Conservation (phyloP, 805 yeast species). For the Pichia scutulata region DNA sequence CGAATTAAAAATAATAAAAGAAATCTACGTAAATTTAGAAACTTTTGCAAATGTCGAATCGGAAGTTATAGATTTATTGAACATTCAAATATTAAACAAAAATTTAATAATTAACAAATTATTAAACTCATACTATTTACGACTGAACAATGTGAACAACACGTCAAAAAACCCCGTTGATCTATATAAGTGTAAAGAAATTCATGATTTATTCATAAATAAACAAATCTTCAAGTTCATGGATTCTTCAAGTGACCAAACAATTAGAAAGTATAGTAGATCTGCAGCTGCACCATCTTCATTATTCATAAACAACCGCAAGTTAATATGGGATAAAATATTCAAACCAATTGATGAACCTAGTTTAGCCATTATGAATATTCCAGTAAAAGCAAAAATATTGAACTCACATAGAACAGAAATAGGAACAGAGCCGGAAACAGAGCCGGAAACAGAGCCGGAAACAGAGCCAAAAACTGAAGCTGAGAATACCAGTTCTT, state of each 20-base stretch:
- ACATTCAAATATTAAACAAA: slow-evolving; percentile 1
- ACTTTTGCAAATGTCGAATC: neutral
- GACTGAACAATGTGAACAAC: neutral
- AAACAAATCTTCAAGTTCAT: neutral
- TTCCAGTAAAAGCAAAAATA: neutral
- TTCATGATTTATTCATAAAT: neutral
- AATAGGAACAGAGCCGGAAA: neutral
- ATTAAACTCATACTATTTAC: slow-evolving; percentile 1
- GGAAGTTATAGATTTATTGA: neutral
- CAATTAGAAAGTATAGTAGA: neutral
- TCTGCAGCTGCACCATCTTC: neutral
- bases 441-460: neutral
- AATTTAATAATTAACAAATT: slow-evolving; percentile 2
- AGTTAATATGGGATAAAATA: neutral
- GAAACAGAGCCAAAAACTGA: neutral
- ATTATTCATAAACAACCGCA: neutral
- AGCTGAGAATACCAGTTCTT: neutral
- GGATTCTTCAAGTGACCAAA: neutral
- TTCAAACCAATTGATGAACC: neutral
- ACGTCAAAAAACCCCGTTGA: neutral
- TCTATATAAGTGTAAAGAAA: neutral
- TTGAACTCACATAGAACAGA: neutral
- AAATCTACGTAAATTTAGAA: neutral
- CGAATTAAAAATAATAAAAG: neutral
- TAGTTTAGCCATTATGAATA: neutral